Evolutionary conservation across 2,329 filamentous ascomycete species (phyloP), one percentile per base, ranked within the genome.

Genomic region (Aspergillus pseudoglaucus): DNA sequence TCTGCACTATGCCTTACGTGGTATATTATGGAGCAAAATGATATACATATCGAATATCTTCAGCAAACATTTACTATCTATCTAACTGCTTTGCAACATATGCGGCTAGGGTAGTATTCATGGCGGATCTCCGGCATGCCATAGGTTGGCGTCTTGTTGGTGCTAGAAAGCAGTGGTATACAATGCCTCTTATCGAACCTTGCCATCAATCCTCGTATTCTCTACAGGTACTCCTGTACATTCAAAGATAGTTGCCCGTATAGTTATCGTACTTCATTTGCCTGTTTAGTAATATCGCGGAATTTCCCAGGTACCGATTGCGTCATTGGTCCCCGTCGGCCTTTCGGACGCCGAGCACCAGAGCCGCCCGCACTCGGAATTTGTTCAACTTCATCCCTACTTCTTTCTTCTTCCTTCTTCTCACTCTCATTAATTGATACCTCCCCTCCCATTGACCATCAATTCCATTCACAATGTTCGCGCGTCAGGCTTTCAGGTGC

Each of bases 401-500:
- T 44, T 9, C 45, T 39, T 25, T 47, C 37, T 23, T 17, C 22
- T 47, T 32, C 38, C 25, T 35, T 47, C n/a, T 22, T 27, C 18
- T 17, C 38, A 39, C 10, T 39, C 37, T 22, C 17, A 18, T 9
- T n/a, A 37, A 10, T 37, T 18, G 17, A 37, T 7, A 18, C 9
- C 37, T 18, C 4, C 9, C 37, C 40, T 14, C 32, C 47, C 46
- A 41, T 47, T 53, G 42, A 23, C 40, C 33, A 43, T 47, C 47
- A 52, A 53, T 50, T n/a, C 45, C 41, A 38, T 45, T 52, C 61
- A 80, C 64, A 56, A 86, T 88, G 83, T 85, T 88, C 63, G 76
- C 84, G 53, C 77, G 84, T 75, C 76, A 82, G 60, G 74, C 76
- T 54, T 76, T 86, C 64, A 79, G 83, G 64, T 78, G 77, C 59